Base-by-base conservation (phyloP, 805 yeast species). In the Wickerhamiella kurtzmanii region DNA sequence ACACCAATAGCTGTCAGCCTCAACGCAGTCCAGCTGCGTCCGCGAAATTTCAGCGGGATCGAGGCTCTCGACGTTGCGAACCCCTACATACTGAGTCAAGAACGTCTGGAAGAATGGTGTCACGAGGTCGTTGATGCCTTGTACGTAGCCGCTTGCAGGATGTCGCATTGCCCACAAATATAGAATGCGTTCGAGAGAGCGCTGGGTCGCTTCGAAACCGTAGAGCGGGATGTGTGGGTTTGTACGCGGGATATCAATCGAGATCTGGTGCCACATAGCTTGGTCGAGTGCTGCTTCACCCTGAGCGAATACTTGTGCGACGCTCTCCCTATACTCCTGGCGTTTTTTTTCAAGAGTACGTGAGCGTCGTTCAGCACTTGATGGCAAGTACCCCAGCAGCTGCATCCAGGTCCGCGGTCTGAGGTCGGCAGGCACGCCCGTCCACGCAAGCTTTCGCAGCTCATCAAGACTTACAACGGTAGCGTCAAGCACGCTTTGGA, bases 1-100 rank as follows among this genome's bases (percentile, higher is more conserved):
- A 63, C 97, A 92, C 98, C 98, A 92, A 66, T 84, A 92, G 2
- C 95, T 80, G 65, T 92, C 98, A 2, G 96, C 96, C 60, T 92
- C 98, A 17, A 89, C 77, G 15, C 76, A 76, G 44, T 76, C 72
- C 39, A 80, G 62, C 16, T 80, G 78, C 40, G 78, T 76, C 22
- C 67, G 61, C 1, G 86, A 77, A 48, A 88, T 60, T 28, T 66
- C 64, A 1, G 58, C 63, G 0, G 94, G 85, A 62, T 86, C 82
- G 55, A 79, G 69, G 19, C 64, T 68, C 46, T 75, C 82, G 18
- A 64, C 63, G 15, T 63, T 70, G 20, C 69, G 69, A 4, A 70
- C 67, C 41, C 57, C 57, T 28, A 79, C 61, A 62, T 88, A 87
- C 48, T 79, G 77, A 2, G 78, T 70, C 43, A 92, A 62, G 57